Evolutionary conservation across 2,329 filamentous ascomycete genomes (phyloP).

Genomic region (Passalora sequoiae): DNA sequence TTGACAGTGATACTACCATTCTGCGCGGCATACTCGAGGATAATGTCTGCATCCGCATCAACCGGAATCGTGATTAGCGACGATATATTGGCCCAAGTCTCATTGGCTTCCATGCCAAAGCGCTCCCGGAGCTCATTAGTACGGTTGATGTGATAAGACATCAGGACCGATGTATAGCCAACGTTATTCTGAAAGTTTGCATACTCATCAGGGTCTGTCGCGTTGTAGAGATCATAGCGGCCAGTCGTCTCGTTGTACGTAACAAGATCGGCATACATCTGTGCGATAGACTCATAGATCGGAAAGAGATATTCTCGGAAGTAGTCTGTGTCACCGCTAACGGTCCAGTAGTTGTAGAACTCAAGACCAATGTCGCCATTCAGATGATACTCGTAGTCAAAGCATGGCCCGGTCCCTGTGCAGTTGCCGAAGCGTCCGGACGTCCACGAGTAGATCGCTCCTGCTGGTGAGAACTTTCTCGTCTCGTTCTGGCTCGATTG

Average conservation of each 20-base stretch:
- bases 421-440: constrained; percentile 64
- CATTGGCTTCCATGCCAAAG: constrained; percentile 52
- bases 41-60: constrained; percentile 53
- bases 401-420: constrained; percentile 56
- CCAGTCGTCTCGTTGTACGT: constrained; percentile 54
- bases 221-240: constrained; percentile 52
- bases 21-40: constrained; percentile 61
- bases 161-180: constrained; percentile 63
- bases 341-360: constrained; percentile 56
- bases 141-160: constrained; percentile 51
- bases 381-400: constrained; percentile 67
- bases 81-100: constrained; percentile 55
- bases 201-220: constrained; percentile 69
- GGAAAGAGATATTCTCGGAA: constrained; percentile 56
- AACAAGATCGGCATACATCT: constrained; percentile 57
- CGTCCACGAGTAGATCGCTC: constrained; percentile 64
- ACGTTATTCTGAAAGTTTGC: constrained; percentile 61
- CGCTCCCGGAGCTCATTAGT: constrained; percentile 55
- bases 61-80: constrained; percentile 53
- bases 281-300: constrained; percentile 59
- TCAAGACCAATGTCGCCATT: constrained; percentile 64
- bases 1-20: constrained; percentile 63
- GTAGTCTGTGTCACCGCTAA: constrained; percentile 53
- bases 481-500: constrained; percentile 57
- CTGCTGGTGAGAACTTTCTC: constrained; percentile 50